Conservation (phyloP, 495 filamentous ascomycete species). For the Articulospora tetracladia region DNA sequence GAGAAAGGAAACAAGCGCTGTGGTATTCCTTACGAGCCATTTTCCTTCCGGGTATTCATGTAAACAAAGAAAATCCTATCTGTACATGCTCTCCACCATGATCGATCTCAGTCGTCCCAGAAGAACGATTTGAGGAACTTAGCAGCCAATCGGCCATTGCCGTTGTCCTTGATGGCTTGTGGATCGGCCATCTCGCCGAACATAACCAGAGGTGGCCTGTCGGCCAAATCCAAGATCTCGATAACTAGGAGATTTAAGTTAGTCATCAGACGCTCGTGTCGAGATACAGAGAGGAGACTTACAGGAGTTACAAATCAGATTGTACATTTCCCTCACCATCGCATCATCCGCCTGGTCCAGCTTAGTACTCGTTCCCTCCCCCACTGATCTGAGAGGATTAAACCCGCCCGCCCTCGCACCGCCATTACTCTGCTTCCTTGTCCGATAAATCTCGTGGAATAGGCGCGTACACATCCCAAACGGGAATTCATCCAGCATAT, state of each 20-base stretch:
- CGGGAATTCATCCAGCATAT: conserved; percentile 45
- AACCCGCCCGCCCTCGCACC: conserved; percentile 9
- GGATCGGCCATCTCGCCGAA: conserved; percentile 36
- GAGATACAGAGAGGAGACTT: conserved; percentile 16
- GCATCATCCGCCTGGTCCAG: conserved; percentile 26
- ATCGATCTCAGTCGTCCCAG: background rate
- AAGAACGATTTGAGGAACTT: conserved; percentile 47
- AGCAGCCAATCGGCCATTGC: conserved; percentile 43
- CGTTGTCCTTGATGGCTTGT: conserved; percentile 39
- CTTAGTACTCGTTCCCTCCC: background rate
- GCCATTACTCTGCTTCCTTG: conserved; percentile 30
- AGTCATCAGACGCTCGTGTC: background rate
- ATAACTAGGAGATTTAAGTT: conserved; percentile 29
- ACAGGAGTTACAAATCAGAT: conserved; percentile 36
- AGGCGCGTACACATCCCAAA: conserved; percentile 48
- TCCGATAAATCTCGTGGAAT: conserved; percentile 52
- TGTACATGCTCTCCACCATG: too few species aligned
- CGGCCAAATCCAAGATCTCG: conserved; percentile 43
- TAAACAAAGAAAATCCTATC: too few species aligned
- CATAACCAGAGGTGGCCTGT: conserved; percentile 40
- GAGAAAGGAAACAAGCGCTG: too few species aligned
- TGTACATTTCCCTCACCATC: conserved; percentile 32
- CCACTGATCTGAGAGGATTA: conserved; percentile 15
- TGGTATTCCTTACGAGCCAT: too few species aligned
- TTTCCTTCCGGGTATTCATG: too few species aligned